Evolutionary conservation across 2,329 filamentous ascomycete species (phyloP).

Genomic region (Huntiella decipiens): DNA sequence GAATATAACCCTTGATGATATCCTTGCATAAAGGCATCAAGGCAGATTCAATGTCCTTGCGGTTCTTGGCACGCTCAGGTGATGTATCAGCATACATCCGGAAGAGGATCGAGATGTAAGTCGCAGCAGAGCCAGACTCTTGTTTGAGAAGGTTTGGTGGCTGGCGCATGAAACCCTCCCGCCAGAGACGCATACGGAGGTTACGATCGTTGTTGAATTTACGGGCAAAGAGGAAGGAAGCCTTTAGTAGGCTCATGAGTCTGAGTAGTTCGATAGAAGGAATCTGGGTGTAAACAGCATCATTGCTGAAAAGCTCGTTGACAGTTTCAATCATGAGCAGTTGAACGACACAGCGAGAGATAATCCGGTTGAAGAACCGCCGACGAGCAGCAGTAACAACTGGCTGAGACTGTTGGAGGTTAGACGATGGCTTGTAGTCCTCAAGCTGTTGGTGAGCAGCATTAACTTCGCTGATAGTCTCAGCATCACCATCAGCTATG

Average conservation of each 20-base stretch:
- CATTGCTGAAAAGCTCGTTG: conserved; percentile 94
- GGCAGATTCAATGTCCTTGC: conserved; percentile 72
- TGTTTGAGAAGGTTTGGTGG: conserved; percentile 95
- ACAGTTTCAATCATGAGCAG: conserved; percentile 99
- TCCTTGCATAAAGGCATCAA: conserved; percentile 89
- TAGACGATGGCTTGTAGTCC: conserved; percentile 65
- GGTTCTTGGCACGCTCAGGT: conserved; percentile 60
- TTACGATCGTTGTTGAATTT: conserved; percentile 97
- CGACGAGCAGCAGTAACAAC: conserved; percentile 84
- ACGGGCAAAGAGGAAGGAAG: conserved; percentile 89
- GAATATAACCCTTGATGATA: conserved; percentile 70
- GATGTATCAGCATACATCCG: conserved; percentile 90
- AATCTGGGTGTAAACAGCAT: conserved; percentile 83
- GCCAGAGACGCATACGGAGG: conserved; percentile 79
- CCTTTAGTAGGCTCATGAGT: conserved; percentile 86
- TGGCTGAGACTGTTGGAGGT: conserved; percentile 68
- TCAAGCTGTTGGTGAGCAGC: conserved; percentile 32
- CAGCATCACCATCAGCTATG: conserved; percentile 13
- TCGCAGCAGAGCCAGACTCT: conserved; percentile 78
- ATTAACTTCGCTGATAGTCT: conserved; percentile 5
- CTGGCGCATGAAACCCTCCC: conserved; percentile 99
- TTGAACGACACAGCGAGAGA: conserved; percentile 92
- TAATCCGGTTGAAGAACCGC: conserved; percentile 97
- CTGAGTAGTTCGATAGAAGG: conserved; percentile 76
- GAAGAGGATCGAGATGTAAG: conserved; percentile 89